Evolutionary conservation across 2,329 filamentous ascomycete genomes (phyloP), one percentile per base, ranked within the genome.

Genomic region (Colletotrichum sp.): DNA sequence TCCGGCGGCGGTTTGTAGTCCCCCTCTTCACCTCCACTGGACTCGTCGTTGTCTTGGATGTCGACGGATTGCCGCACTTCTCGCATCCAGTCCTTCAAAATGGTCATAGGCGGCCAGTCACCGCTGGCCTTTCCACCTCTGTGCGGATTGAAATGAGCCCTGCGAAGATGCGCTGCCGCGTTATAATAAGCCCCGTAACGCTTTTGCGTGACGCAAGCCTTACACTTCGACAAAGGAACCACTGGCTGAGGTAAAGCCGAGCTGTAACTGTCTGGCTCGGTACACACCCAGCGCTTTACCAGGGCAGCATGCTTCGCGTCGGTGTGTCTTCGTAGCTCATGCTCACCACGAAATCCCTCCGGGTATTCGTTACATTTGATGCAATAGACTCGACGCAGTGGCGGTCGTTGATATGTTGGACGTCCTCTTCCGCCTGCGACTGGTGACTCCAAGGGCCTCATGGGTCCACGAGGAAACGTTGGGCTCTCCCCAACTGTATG

Each of bases 331-430:
- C 93, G 89, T 64, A 96, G 88, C 83, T 98, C 96, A 83, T 98
- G 96, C 71, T 97, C 95, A 73, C 96, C 96, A 61, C 96, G 93
- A 83, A 98, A 98, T 7, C 96, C 96, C 76, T 96, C 93, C 4
- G 94, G 94, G 76, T 96, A 93, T 80, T 95, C 94, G 78, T 93
- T 92, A 86, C 96, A 98, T 79, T 94, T 91, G 21, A 88, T 87
- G 83, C 96, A 98, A 81, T 92, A 93, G 65, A 96, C 93, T 78
- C 95, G 94, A 28, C 92, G 90, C 67, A 95, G 90, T 28, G 92
- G 90, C 26, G 88, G 87, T 30, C 89, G 85, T 74, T 89, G 89
- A 72, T 90, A 90, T 1, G 87, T 83, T 2, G 87, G 83, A 58
- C 86, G 83, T 30, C 85, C 81, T 76, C 86, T 85, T 5, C 83